Base-by-base conservation (phyloP, 139 green algal genomes). In the Mesostigma viride region DNA sequence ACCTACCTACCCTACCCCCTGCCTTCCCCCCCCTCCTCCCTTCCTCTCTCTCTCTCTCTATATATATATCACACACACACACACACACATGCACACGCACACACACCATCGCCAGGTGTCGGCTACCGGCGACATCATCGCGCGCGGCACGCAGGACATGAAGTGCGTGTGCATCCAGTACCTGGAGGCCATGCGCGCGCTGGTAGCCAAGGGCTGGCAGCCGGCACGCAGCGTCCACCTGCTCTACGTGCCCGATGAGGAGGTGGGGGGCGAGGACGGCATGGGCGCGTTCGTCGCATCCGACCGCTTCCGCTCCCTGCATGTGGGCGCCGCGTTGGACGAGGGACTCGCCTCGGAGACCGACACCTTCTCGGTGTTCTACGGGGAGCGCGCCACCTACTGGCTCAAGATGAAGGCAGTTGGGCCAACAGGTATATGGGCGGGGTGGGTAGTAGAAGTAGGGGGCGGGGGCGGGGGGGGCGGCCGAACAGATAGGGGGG, bases 91-190 rank as follows among this genome's bases (percentile, higher is more conserved):
- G n/a, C n/a, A n/a, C n/a, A n/a, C n/a, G n/a, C n/a, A n/a, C n/a
- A n/a, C n/a, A n/a, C n/a, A n/a, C n/a, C n/a, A n/a, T n/a, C n/a
- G n/a, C n/a, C n/a, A n/a, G n/a, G n/a, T n/a, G n/a, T n/a, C n/a
- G n/a, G 6, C 14, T 3, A 3, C 14, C 4, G 64, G 64, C 27
- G 44, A 63, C 6, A 46, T 70, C 8, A 35, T 35, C 20, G 64
- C 40, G 4, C 64, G 64, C 6, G 64, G 64, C 31, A 47, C 64
- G 40, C 66, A 72, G 58, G 66, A 72, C 58, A 72, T 72, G 66
- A 72, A 72, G 66, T 60, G 8, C 27, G 66, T 72, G 2, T 48
- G 66, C 26, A 48, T 65, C 20, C 63, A 72, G 66, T 72, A 72
- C 30, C 24, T 72, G 8, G 66, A 72, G 53, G 48, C 66, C 32